Percentiles rank a stretch among this genome's conserved stretches.
phyloP scores from a whole-genome alignment of 768 basidiomycete species.

The Suillus decipiens region DNA sequence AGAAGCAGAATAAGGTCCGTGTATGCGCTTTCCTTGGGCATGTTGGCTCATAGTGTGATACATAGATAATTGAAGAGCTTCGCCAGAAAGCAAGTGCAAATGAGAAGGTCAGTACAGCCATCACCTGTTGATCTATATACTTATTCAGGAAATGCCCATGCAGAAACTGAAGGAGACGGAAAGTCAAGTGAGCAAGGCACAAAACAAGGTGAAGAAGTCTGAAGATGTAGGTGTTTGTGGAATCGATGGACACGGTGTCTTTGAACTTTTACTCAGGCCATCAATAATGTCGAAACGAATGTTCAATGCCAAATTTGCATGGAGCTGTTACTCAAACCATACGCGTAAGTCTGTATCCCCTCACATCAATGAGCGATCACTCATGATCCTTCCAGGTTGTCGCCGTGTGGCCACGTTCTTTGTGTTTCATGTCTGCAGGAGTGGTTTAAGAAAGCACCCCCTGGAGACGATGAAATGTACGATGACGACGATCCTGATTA shows the following conservation, averaged over 20 bases:
- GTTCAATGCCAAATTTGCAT: constrained; percentile 80
- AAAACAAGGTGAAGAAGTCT: constrained; percentile 47
- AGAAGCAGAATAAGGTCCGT: constrained; percentile 58
- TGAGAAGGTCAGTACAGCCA: constrained; percentile 37
- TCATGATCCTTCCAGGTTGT: constrained; percentile 44
- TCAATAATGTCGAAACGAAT: constrained; percentile 56
- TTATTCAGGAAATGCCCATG: not conserved
- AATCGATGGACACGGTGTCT: not conserved
- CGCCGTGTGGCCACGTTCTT: constrained; percentile 80
- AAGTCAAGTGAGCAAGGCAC: constrained; percentile 43
- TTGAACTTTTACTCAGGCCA: constrained; percentile 38
- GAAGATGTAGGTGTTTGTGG: constrained; percentile 51
- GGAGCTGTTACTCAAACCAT: constrained; percentile 65
- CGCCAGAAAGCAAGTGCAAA: constrained; percentile 42
- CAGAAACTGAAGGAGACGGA: constrained; percentile 51
- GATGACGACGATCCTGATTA: constrained; percentile 44
- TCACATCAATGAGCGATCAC: constrained; percentile 1
- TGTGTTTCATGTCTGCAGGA: constrained; percentile 71
- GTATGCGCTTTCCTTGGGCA: not conserved
- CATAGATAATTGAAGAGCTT: constrained; percentile 55
- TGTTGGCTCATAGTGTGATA: constrained; percentile 9
- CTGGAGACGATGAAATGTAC: constrained; percentile 45
- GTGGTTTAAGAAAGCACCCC: constrained; percentile 75
- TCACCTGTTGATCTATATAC: constrained; percentile 4
- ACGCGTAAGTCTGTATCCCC: constrained; percentile 49